Conservation (phyloP, 768 basidiomycete genomes). For the Tylopilus rubrobrunneus region DNA sequence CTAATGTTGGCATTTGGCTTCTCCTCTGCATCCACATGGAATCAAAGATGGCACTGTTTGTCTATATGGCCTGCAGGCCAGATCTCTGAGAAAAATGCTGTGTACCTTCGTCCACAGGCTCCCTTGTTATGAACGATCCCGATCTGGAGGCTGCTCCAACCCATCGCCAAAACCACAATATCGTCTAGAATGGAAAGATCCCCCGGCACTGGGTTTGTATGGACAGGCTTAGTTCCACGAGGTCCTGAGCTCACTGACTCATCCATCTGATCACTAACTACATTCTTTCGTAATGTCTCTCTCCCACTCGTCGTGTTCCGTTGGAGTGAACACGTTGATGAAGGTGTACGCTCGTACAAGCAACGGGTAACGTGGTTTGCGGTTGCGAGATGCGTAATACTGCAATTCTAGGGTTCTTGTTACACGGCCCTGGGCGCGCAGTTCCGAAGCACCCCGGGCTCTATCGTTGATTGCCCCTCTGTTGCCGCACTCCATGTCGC, state of each 20-base stretch:
- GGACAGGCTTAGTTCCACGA: conserved; percentile 18
- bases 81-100: conserved; percentile 5
- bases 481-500: conserved; percentile 10
- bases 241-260: conserved; percentile 12
- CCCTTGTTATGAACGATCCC: conserved; percentile 1
- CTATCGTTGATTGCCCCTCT: conserved; percentile 10
- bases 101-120: not conserved
- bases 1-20: not conserved
- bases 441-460: conserved; percentile 12
- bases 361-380: conserved; percentile 9
- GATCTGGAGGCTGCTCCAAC: conserved; percentile 9
- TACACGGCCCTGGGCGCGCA: conserved; percentile 15
- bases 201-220: not conserved
- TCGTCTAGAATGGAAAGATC: conserved; percentile 20
- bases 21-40: not conserved
- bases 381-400: conserved; percentile 11
- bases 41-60: not conserved
- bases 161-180: conserved; percentile 11
- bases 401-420: conserved; percentile 17
- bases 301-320: conserved; percentile 14
- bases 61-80: not conserved
- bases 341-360: conserved; percentile 6
- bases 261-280: conserved; percentile 2
- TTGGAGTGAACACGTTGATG: conserved; percentile 3
- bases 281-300: conserved; percentile 14